Percentiles rank a stretch among this genome's conserved stretches.
Evolutionary conservation across 2,329 filamentous ascomycete species (phyloP).

Genomic region (Mycogone perniciosa): DNA sequence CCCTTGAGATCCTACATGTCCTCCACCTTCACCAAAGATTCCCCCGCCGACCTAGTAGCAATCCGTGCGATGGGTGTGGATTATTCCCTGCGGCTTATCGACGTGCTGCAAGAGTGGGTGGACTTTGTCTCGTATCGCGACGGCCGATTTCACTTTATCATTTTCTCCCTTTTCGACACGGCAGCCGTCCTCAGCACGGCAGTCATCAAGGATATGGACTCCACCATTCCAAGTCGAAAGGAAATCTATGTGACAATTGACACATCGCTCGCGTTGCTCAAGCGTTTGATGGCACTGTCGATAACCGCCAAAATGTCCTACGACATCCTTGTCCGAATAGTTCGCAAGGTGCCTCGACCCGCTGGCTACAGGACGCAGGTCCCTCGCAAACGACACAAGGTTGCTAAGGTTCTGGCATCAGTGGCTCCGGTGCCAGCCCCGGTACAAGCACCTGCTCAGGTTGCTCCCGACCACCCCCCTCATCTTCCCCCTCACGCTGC

Average conservation of each 20-base stretch:
- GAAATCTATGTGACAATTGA: constrained; percentile 34
- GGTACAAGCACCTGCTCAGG: neutral
- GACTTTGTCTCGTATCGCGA: constrained; percentile 39
- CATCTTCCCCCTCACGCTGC: no score
- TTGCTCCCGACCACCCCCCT: neutral
- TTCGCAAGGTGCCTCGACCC: constrained; percentile 22
- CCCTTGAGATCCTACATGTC: constrained; percentile 42
- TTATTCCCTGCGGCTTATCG: constrained; percentile 36
- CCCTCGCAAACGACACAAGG: neutral
- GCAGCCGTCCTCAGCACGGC: constrained; percentile 44
- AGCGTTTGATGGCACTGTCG: constrained; percentile 25
- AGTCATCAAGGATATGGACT: constrained; percentile 39
- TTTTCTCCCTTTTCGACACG: constrained; percentile 47
- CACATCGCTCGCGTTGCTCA: constrained; percentile 27
- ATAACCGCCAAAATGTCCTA: constrained; percentile 30
- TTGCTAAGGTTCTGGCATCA: neutral
- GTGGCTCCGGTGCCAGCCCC: neutral
- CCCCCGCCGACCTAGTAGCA: constrained; percentile 26
- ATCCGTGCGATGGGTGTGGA: constrained; percentile 35
- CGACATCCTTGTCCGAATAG: constrained; percentile 27
- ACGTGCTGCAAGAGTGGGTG: constrained; percentile 34
- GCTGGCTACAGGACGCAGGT: neutral
- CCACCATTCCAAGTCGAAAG: constrained; percentile 32
- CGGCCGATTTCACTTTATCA: constrained; percentile 44
- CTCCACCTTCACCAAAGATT: constrained; percentile 23